Evolutionary conservation across 2,329 filamentous ascomycete genomes (phyloP).

Genomic region (Geosmithia morbida): DNA sequence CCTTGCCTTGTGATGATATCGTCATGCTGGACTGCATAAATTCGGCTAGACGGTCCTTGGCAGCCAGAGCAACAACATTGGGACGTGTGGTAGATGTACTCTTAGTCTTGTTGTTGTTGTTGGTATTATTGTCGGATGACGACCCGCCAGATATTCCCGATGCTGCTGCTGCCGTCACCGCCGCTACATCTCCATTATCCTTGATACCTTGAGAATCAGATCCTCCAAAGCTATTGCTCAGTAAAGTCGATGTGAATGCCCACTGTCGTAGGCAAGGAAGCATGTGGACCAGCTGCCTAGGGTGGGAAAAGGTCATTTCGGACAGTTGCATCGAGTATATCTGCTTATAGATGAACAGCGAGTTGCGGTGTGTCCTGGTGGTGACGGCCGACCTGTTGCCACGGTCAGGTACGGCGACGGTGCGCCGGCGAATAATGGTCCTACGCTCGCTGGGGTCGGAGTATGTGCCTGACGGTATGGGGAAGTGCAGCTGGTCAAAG

Average conservation of each 20-base stretch:
- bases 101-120: neutral
- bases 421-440: conserved; percentile 33
- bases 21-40: conserved; percentile 11
- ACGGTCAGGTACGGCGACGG: conserved; percentile 25
- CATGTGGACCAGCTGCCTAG: conserved; percentile 58
- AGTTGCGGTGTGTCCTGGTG: conserved; percentile 35
- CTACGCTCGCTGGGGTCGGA: conserved; percentile 45
- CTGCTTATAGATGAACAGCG: conserved; percentile 55
- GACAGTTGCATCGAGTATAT: conserved; percentile 55
- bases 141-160: no score
- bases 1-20: neutral
- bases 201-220: no score
- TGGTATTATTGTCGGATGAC: neutral
- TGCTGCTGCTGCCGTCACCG: no score
- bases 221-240: conserved; percentile 43
- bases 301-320: conserved; percentile 63
- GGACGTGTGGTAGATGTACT: neutral
- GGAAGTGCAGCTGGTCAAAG: conserved; percentile 44
- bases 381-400: conserved; percentile 6
- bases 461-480: conserved; percentile 28
- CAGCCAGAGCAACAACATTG: neutral
- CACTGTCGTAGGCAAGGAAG: conserved; percentile 67
- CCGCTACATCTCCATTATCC: neutral
- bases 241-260: conserved; percentile 50
- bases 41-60: conserved; percentile 14